Conservation (phyloP, 2,329 filamentous ascomycete species). For the Thermothelomyces thermophilus region DNA sequence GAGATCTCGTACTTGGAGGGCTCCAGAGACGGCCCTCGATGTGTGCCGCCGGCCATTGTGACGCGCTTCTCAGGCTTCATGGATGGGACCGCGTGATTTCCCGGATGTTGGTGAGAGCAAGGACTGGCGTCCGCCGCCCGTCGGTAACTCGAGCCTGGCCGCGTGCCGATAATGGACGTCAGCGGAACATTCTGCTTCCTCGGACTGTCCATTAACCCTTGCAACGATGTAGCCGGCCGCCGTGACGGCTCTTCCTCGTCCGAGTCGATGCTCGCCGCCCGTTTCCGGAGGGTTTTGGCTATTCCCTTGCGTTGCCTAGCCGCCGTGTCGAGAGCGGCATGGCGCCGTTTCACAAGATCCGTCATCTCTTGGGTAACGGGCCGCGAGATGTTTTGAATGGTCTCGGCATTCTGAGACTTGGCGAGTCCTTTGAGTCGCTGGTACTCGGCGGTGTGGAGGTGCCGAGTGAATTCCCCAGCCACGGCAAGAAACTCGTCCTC, state of each 20-base stretch:
- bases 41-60: background rate
- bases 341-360: slow-evolving; percentile 30
- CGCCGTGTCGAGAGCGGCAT: slow-evolving; percentile 31
- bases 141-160: slow-evolving; percentile 3
- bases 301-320: slow-evolving; percentile 33
- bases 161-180: background rate
- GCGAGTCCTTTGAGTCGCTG: slow-evolving; percentile 56
- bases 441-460: slow-evolving; percentile 74
- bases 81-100: no score
- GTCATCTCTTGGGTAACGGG: slow-evolving; percentile 42
- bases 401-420: slow-evolving; percentile 46
- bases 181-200: slow-evolving; percentile 28
- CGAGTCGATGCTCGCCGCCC: slow-evolving; percentile 12
- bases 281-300: slow-evolving; percentile 18
- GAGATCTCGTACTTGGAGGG: slow-evolving; percentile 2
- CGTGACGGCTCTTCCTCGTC: slow-evolving; percentile 24
- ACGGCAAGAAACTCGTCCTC: slow-evolving; percentile 69
- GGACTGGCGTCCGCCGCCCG: background rate
- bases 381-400: slow-evolving; percentile 45
- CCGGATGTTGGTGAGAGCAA: background rate
- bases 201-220: slow-evolving; percentile 39
- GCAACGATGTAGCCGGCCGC: slow-evolving; percentile 34
- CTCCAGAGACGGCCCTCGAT: background rate
- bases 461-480: slow-evolving; percentile 63
- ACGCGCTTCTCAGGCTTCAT: no score